These are phyloP conservation scores for Candida morakotiae DNA, from an alignment of 805 yeast species.

Conservation along the genomic window DNA sequence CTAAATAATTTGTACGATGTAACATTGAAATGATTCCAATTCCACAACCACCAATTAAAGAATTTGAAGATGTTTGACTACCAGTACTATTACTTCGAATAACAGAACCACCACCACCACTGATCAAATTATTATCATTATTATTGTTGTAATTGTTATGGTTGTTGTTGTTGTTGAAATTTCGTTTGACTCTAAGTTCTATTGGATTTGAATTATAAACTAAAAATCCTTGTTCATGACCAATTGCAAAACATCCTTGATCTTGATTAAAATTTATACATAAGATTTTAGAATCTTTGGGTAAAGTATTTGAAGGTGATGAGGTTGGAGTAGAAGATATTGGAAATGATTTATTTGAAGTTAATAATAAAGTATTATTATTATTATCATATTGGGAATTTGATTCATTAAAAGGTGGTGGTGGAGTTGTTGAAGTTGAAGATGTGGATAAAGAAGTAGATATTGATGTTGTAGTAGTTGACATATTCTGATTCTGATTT, in stretches of 20 bases:
- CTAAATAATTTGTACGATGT: conserved; percentile 85
- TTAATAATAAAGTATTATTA: too few species aligned
- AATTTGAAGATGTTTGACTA: background rate
- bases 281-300: conserved; percentile 22
- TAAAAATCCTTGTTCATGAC: conserved; percentile 75
- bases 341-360: too few species aligned
- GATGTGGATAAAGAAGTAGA: too few species aligned
- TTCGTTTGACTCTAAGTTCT: conserved; percentile 65
- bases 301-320: background rate
- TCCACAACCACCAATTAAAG: conserved; percentile 40
- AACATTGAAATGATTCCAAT: conserved; percentile 79
- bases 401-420: too few species aligned
- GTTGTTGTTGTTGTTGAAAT: conserved; percentile 21
- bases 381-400: too few species aligned
- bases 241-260: conserved; percentile 82
- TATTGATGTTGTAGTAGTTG: too few species aligned
- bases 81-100: conserved; percentile 4
- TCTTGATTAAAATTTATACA: conserved; percentile 82
- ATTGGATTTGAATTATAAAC: conserved; percentile 88
- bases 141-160: background rate
- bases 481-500: too few species aligned
- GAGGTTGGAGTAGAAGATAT: background rate
- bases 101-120: too few species aligned
- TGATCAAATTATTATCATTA: background rate
- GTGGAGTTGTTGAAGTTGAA: too few species aligned